phyloP scores from a whole-genome alignment of 352 stramenopile genomes.

The Phytopythium helicoides region DNA sequence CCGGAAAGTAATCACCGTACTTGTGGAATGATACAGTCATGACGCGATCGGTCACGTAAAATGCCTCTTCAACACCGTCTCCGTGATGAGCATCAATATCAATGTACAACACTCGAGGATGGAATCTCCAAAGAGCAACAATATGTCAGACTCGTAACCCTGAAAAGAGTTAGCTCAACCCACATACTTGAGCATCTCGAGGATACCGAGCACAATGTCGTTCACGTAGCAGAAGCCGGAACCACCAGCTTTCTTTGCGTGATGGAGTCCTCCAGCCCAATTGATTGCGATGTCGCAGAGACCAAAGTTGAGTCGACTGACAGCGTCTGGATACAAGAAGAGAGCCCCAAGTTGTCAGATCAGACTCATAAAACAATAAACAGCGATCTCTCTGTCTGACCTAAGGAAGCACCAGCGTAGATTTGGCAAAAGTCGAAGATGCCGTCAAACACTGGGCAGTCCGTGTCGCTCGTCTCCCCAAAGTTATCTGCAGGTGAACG shows the following conservation, averaged over 20 bases:
- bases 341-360: not conserved
- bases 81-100: slow-evolving; percentile 99
- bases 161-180: not conserved
- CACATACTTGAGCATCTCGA: slow-evolving; percentile 96
- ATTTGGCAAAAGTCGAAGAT: slow-evolving; percentile 99
- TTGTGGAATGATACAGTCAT: slow-evolving; percentile 99
- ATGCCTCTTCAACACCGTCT: slow-evolving; percentile 96
- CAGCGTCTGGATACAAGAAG: slow-evolving; percentile 78
- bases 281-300: slow-evolving; percentile 97
- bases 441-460: slow-evolving; percentile 99
- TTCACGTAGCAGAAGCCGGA: slow-evolving; percentile 97
- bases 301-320: slow-evolving; percentile 95
- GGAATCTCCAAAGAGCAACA: slow-evolving; percentile 24
- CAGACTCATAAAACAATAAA: not conserved
- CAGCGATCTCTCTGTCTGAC: slow-evolving; percentile 23
- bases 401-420: slow-evolving; percentile 95
- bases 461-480: slow-evolving; percentile 88
- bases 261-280: slow-evolving; percentile 96
- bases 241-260: slow-evolving; percentile 96
- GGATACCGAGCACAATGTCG: slow-evolving; percentile 97
- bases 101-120: slow-evolving; percentile 98
- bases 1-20: slow-evolving; percentile 99
- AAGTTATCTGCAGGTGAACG: slow-evolving; percentile 86
- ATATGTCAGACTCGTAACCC: not conserved
- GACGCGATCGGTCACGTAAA: slow-evolving; percentile 97